These are phyloP conservation scores for Nitzschia palea DNA, from an alignment of 108 stramenopile species.

Conservation along the genomic window DNA sequence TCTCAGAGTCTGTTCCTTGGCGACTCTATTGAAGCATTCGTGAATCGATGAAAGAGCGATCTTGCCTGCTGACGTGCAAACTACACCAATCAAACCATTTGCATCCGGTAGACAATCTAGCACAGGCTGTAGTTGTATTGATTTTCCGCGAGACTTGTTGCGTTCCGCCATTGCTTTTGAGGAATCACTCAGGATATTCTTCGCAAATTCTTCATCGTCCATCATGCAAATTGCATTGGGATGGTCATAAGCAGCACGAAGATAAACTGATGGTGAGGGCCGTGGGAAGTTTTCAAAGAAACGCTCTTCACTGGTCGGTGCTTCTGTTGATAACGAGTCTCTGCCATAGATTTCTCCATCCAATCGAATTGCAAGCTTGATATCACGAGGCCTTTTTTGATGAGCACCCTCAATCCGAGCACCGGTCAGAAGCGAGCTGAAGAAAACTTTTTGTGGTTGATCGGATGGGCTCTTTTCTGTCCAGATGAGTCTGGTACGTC, in stretches of 20 bases:
- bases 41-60: constrained; percentile 35
- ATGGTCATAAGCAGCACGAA: constrained; percentile 12
- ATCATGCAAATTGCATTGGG: not conserved
- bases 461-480: constrained; percentile 38
- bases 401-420: constrained; percentile 45
- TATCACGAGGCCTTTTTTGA: constrained; percentile 56
- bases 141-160: not conserved
- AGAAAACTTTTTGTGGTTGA: constrained; percentile 38
- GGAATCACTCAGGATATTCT: not conserved
- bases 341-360: constrained; percentile 41
- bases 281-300: not conserved
- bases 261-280: not conserved
- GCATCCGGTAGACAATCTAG: constrained; percentile 53
- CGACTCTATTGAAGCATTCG: constrained; percentile 22
- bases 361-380: constrained; percentile 59
- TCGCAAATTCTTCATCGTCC: constrained; percentile 2
- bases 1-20: not conserved
- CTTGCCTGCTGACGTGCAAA: constrained; percentile 60
- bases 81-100: constrained; percentile 45
- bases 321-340: constrained; percentile 3
- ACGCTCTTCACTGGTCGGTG: constrained; percentile 31
- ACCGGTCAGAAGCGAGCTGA: constrained; percentile 61
- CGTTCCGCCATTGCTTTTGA: not conserved
- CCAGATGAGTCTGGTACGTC: constrained; percentile 74
- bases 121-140: not conserved